Evolutionary conservation across 2,329 filamentous ascomycete species (phyloP).

Genomic region (Exophiala spinifera): DNA sequence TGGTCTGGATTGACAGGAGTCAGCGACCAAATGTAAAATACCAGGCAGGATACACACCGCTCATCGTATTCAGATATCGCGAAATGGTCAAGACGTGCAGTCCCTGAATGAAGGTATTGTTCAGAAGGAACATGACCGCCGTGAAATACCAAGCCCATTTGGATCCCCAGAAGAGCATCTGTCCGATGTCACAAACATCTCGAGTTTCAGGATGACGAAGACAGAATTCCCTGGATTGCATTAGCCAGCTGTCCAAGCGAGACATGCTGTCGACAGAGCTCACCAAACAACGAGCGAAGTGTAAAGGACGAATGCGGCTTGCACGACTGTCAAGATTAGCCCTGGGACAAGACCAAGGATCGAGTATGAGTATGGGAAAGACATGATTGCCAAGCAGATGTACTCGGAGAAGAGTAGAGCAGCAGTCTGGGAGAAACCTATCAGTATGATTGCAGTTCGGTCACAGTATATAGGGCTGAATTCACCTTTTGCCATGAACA

Average conservation of each 20-base stretch:
- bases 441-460: not conserved
- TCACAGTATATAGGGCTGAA: not conserved
- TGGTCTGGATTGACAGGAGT: slow-evolving; percentile 73
- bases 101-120: slow-evolving; percentile 86
- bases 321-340: slow-evolving; percentile 74
- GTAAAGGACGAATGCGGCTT: slow-evolving; percentile 77
- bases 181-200: slow-evolving; percentile 93
- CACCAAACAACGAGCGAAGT: slow-evolving; percentile 68
- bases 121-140: slow-evolving; percentile 85
- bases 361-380: slow-evolving; percentile 90
- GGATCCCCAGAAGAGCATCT: slow-evolving; percentile 87
- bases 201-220: slow-evolving; percentile 84
- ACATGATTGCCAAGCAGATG: slow-evolving; percentile 91
- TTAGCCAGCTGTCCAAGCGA: not conserved
- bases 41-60: slow-evolving; percentile 9
- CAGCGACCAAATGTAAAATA: not conserved
- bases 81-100: slow-evolving; percentile 29
- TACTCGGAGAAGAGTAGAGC: slow-evolving; percentile 91
- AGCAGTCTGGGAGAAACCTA: slow-evolving; percentile 61
- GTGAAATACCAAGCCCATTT: slow-evolving; percentile 66
- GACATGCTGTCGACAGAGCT: slow-evolving; percentile 23
- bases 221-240: slow-evolving; percentile 66
- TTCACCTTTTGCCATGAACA: slow-evolving; percentile 85
- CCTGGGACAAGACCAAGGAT: slow-evolving; percentile 82
- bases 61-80: slow-evolving; percentile 28